These are phyloP conservation scores for Coemansia sp. DNA, from an alignment of 192 early-diverging fungal species.

Conservation along the genomic window DNA sequence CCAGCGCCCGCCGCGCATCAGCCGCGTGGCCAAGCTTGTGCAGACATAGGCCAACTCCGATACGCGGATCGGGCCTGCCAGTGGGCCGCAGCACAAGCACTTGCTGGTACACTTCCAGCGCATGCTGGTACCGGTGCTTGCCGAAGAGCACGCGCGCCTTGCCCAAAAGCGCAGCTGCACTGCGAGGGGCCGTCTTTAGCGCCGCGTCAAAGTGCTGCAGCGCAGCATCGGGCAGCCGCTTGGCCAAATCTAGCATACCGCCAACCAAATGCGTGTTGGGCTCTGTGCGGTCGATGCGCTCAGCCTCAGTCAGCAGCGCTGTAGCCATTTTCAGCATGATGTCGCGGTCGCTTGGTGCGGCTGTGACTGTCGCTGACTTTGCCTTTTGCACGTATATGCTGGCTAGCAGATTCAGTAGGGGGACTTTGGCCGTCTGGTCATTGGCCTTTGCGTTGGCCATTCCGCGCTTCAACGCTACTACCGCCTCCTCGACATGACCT, in stretches of 20 bases:
- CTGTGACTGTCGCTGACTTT: constrained; percentile 19
- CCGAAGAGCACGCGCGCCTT: constrained; percentile 61
- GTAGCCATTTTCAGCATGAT: constrained; percentile 68
- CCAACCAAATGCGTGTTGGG: constrained; percentile 72
- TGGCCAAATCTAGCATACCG: constrained; percentile 55
- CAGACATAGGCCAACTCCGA: constrained; percentile 88
- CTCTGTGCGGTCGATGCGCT: constrained; percentile 68
- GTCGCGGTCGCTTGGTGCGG: constrained; percentile 45
- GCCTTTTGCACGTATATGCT: constrained; percentile 75
- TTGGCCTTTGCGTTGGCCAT: constrained; percentile 47
- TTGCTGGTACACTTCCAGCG: constrained; percentile 76
- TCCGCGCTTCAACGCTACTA: constrained; percentile 59
- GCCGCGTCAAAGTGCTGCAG: constrained; percentile 55
- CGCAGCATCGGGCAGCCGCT: constrained; percentile 36
- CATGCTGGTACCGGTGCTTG: constrained; percentile 64
- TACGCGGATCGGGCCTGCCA: constrained; percentile 66
- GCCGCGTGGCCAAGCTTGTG: constrained; percentile 65
- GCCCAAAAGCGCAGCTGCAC: constrained; percentile 59
- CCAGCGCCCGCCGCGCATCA: constrained; percentile 71
- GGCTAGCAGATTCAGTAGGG: constrained; percentile 72
- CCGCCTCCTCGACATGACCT: constrained; percentile 58
- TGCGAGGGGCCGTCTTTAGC: constrained; percentile 37
- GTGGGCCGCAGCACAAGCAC: constrained; percentile 63
- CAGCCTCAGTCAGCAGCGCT: constrained; percentile 72
- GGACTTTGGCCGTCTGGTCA: constrained; percentile 57